phyloP scores from a whole-genome alignment of 2,329 filamentous ascomycete genomes.

The Clonostachys sp. region DNA sequence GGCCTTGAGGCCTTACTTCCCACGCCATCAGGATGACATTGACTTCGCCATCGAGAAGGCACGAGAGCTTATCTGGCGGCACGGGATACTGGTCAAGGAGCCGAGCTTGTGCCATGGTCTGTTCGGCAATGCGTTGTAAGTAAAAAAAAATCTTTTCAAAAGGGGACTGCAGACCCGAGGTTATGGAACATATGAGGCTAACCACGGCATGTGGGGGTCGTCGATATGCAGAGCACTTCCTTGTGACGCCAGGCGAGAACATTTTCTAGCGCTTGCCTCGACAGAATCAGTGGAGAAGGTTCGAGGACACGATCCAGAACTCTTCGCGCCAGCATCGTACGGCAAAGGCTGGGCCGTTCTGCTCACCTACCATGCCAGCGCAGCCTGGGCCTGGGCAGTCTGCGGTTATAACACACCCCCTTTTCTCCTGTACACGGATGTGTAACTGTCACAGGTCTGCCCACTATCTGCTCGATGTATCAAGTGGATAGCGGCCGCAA shows the following conservation, averaged over 20 bases:
- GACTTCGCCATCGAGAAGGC: slow-evolving; percentile 45
- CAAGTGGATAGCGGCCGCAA: no score
- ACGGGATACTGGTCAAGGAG: slow-evolving; percentile 58
- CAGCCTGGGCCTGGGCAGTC: slow-evolving; percentile 31
- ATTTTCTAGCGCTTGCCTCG: slow-evolving; percentile 55
- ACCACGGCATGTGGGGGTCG: no score
- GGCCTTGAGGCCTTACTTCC: slow-evolving; percentile 51
- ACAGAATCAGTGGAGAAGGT: slow-evolving; percentile 46
- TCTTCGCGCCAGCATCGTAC: slow-evolving; percentile 32
- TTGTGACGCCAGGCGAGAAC: slow-evolving; percentile 27
- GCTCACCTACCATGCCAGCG: slow-evolving; percentile 27
- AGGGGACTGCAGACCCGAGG: no score
- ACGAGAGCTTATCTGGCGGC: slow-evolving; percentile 47
- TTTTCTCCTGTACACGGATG: slow-evolving; percentile 28
- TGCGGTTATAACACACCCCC: slow-evolving; percentile 22
- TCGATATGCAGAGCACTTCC: neutral
- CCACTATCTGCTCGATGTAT: no score
- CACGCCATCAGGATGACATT: slow-evolving; percentile 46
- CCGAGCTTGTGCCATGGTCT: slow-evolving; percentile 64
- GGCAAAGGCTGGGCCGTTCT: slow-evolving; percentile 19
- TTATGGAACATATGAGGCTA: no score
- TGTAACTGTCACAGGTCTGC: slow-evolving; percentile 9
- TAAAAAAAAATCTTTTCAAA: slow-evolving; percentile 35
- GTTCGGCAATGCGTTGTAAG: slow-evolving; percentile 57
- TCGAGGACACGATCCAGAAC: slow-evolving; percentile 16